Percentiles rank a stretch among this genome's conserved stretches.
Evolutionary conservation across 2,329 filamentous ascomycete genomes (phyloP).

Genomic region (Aspergillus glaucus): DNA sequence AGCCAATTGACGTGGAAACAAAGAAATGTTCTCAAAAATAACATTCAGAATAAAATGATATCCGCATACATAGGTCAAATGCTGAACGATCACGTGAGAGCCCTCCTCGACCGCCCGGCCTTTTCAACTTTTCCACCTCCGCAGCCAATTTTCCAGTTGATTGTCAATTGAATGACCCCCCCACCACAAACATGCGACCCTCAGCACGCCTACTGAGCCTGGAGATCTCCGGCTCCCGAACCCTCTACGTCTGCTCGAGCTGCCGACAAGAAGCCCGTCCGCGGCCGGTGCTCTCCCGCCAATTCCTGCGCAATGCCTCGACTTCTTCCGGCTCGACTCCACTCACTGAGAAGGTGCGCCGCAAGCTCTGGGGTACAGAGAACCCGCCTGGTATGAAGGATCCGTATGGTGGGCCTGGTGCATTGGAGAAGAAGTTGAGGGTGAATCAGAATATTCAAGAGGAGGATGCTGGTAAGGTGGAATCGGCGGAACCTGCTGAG

Average conservation of each 20-base stretch:
- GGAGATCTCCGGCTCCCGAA: constrained; percentile 24
- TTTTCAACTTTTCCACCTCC: constrained; percentile 7
- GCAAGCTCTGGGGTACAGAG: constrained; percentile 46
- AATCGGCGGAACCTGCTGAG: constrained; percentile 8
- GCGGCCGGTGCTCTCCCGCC: constrained; percentile 23
- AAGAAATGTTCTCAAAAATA: constrained; percentile 7
- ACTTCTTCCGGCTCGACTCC: constrained; percentile 18
- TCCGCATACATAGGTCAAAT: not conserved
- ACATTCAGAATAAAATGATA: constrained; percentile 8
- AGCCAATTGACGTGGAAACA: too few relatives aligned
- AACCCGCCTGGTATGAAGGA: constrained; percentile 44
- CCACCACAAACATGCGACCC: constrained; percentile 28
- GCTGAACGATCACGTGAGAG: constrained; percentile 10
- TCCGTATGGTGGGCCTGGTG: constrained; percentile 40
- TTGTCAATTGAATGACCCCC: too few relatives aligned
- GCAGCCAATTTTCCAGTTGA: not conserved
- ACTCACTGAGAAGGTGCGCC: constrained; percentile 42
- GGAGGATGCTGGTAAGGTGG: constrained; percentile 9
- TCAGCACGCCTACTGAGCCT: constrained; percentile 32
- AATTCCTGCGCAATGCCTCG: constrained; percentile 31
- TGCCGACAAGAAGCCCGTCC: constrained; percentile 34
- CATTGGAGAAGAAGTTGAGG: constrained; percentile 22
- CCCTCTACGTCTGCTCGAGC: constrained; percentile 35
- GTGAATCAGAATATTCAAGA: constrained; percentile 11
- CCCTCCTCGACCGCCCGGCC: constrained; percentile 10